A percentile compares a stretch with the other conserved stretches of the same genome.
These are phyloP conservation scores for Phalaenopsis aphrodite DNA, from an alignment of 106 monocot species.

Conservation along the genomic window DNA sequence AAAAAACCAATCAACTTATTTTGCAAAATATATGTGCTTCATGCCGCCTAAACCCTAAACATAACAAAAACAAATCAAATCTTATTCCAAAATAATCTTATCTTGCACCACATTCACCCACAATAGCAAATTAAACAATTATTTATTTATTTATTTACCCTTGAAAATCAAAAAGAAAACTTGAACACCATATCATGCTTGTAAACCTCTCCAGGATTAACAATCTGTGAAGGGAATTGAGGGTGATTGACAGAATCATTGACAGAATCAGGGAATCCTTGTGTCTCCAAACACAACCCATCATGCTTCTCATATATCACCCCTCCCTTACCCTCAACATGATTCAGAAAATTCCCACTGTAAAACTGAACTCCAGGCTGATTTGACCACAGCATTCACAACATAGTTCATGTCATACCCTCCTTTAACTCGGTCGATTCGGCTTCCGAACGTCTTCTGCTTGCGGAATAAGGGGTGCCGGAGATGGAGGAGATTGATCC, in stretches of 20 bases:
- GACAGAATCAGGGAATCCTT: constrained; percentile 72
- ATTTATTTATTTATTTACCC: no score
- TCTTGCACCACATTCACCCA: no score
- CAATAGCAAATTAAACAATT: no score
- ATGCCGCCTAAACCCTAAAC: no score
- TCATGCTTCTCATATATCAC: constrained; percentile 31
- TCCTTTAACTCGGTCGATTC: constrained; percentile 22
- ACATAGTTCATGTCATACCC: constrained; percentile 89
- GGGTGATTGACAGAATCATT: constrained; percentile 74
- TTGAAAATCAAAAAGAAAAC: constrained; percentile 31
- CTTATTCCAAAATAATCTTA: no score
- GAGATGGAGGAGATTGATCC: constrained; percentile 14
- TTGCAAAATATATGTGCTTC: no score
- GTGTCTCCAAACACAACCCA: constrained; percentile 73
- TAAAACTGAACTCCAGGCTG: constrained; percentile 87
- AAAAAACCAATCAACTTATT: no score
- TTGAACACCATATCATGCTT: constrained; percentile 63
- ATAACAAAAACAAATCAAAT: no score
- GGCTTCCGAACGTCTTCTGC: constrained; percentile 26
- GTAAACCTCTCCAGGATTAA: constrained; percentile 53
- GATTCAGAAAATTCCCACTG: constrained; percentile 47
- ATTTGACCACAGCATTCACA: constrained; percentile 37
- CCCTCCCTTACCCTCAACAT: constrained; percentile 49
- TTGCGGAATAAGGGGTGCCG: constrained; percentile 29
- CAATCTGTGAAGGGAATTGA: constrained; percentile 68